A percentile compares a stretch with the other conserved stretches of the same genome.
Conservation (phyloP, 2,329 filamentous ascomycete species). For the Aureobasidium pullulans region DNA sequence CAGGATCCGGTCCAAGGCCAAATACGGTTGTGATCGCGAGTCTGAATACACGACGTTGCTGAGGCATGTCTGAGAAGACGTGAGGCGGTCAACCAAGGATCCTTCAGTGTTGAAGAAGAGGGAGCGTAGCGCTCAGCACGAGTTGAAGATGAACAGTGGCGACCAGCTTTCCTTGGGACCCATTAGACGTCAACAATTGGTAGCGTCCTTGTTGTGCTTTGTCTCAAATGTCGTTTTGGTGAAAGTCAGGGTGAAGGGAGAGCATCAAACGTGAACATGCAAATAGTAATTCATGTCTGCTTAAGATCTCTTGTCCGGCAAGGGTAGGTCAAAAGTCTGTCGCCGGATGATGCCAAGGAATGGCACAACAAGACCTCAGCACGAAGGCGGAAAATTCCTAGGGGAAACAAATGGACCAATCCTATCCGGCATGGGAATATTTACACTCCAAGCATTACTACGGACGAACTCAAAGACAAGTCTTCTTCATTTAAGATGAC, state of each 20-base stretch:
- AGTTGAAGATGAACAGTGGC: too few species aligned
- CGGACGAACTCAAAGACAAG: neutral
- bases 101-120: too few species aligned
- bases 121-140: too few species aligned
- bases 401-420: neutral
- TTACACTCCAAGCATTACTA: neutral
- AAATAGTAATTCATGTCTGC: neutral
- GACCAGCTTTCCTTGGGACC: too few species aligned
- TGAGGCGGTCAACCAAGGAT: too few species aligned
- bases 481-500: conserved; percentile 12
- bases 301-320: neutral
- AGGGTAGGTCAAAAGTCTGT: too few species aligned
- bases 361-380: neutral
- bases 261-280: neutral
- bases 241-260: neutral
- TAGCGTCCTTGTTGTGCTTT: too few species aligned
- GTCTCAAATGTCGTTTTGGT: too few species aligned
- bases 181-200: too few species aligned
- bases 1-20: neutral
- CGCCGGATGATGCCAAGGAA: neutral
- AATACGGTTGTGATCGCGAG: too few species aligned
- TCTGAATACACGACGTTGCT: too few species aligned
- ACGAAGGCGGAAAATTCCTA: neutral
- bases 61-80: too few species aligned
- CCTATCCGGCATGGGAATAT: neutral